Evolutionary conservation across 1,284 basidiomycete genomes (phyloP).

Genomic region (Xanthoconium separans): DNA sequence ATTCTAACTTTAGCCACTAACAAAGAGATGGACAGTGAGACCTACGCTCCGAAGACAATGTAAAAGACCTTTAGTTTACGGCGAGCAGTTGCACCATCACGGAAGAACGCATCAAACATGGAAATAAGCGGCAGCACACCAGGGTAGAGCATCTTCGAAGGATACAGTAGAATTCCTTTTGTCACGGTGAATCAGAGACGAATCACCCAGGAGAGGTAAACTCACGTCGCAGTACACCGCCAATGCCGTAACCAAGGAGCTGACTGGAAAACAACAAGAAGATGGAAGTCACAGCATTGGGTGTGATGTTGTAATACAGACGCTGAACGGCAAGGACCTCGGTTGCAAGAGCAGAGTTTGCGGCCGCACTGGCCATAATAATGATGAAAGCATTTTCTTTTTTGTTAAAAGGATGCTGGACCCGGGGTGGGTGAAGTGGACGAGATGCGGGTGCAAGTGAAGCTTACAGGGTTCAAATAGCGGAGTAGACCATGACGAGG

Average conservation of each 20-base stretch:
- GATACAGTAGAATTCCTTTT: slow-evolving; percentile 53
- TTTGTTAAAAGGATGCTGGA: slow-evolving; percentile 42
- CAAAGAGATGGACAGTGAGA: not conserved
- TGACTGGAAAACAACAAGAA: slow-evolving; percentile 63
- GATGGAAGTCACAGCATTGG: slow-evolving; percentile 53
- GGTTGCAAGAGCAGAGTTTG: slow-evolving; percentile 62
- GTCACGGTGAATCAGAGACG: slow-evolving; percentile 17
- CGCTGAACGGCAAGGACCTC: slow-evolving; percentile 66
- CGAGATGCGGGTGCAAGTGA: slow-evolving; percentile 11
- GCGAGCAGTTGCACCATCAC: slow-evolving; percentile 43
- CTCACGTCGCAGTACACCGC: slow-evolving; percentile 56
- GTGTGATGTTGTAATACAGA: slow-evolving; percentile 52
- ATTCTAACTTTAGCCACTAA: not conserved
- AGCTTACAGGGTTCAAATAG: slow-evolving; percentile 55
- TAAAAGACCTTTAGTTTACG: slow-evolving; percentile 50
- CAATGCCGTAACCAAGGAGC: slow-evolving; percentile 59
- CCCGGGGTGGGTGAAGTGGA: slow-evolving; percentile 2
- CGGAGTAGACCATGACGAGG: slow-evolving; percentile 48
- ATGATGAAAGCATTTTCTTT: slow-evolving; percentile 63
- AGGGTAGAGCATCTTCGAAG: slow-evolving; percentile 66
- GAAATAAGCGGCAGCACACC: slow-evolving; percentile 53
- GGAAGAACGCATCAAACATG: slow-evolving; percentile 57
- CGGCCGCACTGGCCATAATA: slow-evolving; percentile 68
- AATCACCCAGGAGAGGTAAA: slow-evolving; percentile 12
- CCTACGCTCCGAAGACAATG: slow-evolving; percentile 44